These are phyloP conservation scores for Aspergillus piperis DNA, from an alignment of 2,329 filamentous ascomycete species.

Conservation along the genomic window DNA sequence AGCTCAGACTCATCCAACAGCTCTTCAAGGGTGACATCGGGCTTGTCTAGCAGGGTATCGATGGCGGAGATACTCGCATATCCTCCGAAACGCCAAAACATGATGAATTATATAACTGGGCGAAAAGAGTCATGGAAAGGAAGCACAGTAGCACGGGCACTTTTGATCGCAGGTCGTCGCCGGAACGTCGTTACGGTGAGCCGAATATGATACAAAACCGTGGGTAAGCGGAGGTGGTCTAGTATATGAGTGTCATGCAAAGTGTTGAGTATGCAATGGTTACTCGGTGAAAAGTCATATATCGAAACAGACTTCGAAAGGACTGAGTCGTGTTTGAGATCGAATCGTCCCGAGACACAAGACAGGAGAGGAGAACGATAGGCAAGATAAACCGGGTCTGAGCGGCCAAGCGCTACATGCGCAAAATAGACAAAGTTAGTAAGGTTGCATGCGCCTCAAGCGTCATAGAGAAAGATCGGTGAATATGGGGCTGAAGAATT, in stretches of 20 bases:
- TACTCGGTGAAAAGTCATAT: not conserved
- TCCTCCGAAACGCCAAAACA: constrained; percentile 99
- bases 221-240: constrained; percentile 18
- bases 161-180: constrained; percentile 26
- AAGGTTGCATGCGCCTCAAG: constrained; percentile 7
- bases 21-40: constrained; percentile 91
- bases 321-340: constrained; percentile 15
- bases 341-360: constrained; percentile 13
- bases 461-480: not conserved
- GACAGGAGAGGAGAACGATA: constrained; percentile 14
- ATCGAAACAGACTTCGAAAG: not conserved
- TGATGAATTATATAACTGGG: constrained; percentile 59
- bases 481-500: constrained; percentile 1
- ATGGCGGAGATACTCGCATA: constrained; percentile 97
- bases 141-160: constrained; percentile 21
- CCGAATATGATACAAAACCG: constrained; percentile 29
- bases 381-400: constrained; percentile 25
- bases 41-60: constrained; percentile 94
- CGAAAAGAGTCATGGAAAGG: constrained; percentile 41
- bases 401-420: constrained; percentile 31
- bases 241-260: constrained; percentile 15
- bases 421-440: constrained; percentile 20
- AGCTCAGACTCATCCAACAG: constrained; percentile 93
- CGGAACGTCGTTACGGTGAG: constrained; percentile 30
- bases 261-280: constrained; percentile 10